Evolutionary conservation across 2,329 filamentous ascomycete genomes (phyloP).

Genomic region (Colletotrichum filicis): DNA sequence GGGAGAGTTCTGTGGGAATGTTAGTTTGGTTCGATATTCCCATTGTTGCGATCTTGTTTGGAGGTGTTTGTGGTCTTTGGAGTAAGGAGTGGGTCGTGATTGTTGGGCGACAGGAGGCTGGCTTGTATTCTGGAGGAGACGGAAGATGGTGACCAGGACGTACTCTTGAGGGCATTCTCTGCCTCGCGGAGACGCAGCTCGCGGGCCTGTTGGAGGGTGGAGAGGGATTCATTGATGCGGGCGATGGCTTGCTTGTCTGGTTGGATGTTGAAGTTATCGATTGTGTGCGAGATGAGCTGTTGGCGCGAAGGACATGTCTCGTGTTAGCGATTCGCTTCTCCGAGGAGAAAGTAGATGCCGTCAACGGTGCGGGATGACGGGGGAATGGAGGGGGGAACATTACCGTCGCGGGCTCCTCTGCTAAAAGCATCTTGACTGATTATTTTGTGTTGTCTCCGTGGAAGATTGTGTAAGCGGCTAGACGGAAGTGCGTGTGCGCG

Average conservation of each 20-base stretch:
- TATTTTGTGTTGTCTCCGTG: not conserved
- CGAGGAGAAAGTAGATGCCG: not conserved
- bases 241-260: constrained; percentile 87
- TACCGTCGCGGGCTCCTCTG: constrained; percentile 91
- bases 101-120: no score
- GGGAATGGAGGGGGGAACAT: constrained; percentile 37
- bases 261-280: constrained; percentile 93
- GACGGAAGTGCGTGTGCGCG: not conserved
- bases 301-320: constrained; percentile 8
- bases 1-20: constrained; percentile 66
- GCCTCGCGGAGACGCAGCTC: constrained; percentile 79
- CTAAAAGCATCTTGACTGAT: constrained; percentile 81
- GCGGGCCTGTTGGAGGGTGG: constrained; percentile 85
- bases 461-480: not conserved
- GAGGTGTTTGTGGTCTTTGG: no score
- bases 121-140: not conserved
- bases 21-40: constrained; percentile 19
- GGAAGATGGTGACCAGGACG: constrained; percentile 4
- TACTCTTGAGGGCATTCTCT: constrained; percentile 73
- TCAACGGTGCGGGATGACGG: not conserved
- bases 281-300: constrained; percentile 90
- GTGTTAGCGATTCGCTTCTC: constrained; percentile 1
- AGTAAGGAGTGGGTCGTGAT: no score
- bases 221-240: constrained; percentile 85
- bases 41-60: no score